Evolutionary conservation across 352 stramenopile species (phyloP).

Genomic region (Globisporangium takayamanum): DNA sequence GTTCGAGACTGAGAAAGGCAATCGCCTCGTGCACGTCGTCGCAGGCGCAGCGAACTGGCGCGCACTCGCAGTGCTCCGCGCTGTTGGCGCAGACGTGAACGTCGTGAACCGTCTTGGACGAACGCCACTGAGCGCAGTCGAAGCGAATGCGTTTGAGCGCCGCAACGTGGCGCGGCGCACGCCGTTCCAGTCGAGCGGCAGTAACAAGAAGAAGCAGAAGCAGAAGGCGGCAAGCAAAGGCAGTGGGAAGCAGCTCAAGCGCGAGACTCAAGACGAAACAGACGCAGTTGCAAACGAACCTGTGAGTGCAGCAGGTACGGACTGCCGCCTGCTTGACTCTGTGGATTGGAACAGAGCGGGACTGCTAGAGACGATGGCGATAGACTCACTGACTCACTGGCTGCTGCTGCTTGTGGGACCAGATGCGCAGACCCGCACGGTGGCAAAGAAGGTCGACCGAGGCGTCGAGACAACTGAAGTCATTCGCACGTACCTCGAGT

Average conservation of each 20-base stretch:
- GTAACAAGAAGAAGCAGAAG: conserved; percentile 7
- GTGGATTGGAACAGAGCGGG: too few relatives aligned
- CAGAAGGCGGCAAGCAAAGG: conserved; percentile 1
- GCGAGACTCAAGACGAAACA: neutral
- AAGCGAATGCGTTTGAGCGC: conserved; percentile 43
- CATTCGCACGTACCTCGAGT: conserved; percentile 29
- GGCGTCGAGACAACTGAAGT: conserved; percentile 25
- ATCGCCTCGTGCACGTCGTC: conserved; percentile 42
- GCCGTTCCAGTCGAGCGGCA: conserved; percentile 14
- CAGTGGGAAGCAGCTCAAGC: neutral
- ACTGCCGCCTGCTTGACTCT: neutral
- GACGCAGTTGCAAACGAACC: conserved; percentile 4
- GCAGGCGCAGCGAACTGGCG: conserved; percentile 41
- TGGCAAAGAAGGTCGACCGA: conserved; percentile 22
- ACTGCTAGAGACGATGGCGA: neutral
- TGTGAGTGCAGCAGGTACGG: conserved; percentile 29
- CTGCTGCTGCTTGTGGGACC: neutral
- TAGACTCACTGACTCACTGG: neutral
- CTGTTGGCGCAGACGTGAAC: conserved; percentile 22
- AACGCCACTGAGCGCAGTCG: conserved; percentile 34
- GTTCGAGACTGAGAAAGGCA: conserved; percentile 38
- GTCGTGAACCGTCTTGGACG: conserved; percentile 27
- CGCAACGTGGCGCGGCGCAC: conserved; percentile 19
- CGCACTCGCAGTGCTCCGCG: conserved; percentile 31
- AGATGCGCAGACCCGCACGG: conserved; percentile 30